Base-by-base conservation (phyloP, 2,329 filamentous ascomycete genomes). In the Emergomyces pasteurianus region DNA sequence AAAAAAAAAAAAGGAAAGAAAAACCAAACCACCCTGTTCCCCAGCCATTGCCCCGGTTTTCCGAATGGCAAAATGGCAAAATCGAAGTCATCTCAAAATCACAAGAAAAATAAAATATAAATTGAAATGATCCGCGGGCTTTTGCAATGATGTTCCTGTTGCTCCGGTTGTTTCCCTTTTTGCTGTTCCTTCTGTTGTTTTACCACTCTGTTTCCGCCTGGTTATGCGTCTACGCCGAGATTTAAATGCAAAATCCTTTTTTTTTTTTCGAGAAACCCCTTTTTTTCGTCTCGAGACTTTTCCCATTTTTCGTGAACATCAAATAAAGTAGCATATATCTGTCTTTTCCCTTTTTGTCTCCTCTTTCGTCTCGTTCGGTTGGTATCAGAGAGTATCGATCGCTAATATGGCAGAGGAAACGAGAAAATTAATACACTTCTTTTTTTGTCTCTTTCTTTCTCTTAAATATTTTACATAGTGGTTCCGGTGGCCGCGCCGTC, bases 401-500 rank as follows among this genome's bases (percentile, higher is more conserved):
- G 23, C 14, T 7, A 31, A 18, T 26, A 50, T 3, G 31, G 16
- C 9, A 31, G 4, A 28, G 12, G 62, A 66, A 62, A 66, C 66
- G 63, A 63, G 63, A 61, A 67, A 31, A 31, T 31, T 31, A 31
- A 31, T 31, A 31, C 31, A 31, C 7, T 31, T 31, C 31, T 31
- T 56, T 42, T 46, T n/a, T 34, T 61, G 54, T 63, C 50, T 66
- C 63, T 63, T 63, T 61, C 16, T n/a, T 43, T 55, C 21, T 7
- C n/a, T 56, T 34, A 38, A 21, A 57, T 57, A 54, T 62, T 60
- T 73, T 73, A 76, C 73, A 77, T 75, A 60, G 72, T 70, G 65
- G 73, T 65, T 60, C 70, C 70, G 58, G 71, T 68, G 59, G 69
- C 69, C 57, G 69, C 70, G 63, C 73, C 73, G 58, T 85, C 83